Evolutionary conservation across 106 monocot genomes (phyloP).

Genomic region (Dendrobium catenatum): DNA sequence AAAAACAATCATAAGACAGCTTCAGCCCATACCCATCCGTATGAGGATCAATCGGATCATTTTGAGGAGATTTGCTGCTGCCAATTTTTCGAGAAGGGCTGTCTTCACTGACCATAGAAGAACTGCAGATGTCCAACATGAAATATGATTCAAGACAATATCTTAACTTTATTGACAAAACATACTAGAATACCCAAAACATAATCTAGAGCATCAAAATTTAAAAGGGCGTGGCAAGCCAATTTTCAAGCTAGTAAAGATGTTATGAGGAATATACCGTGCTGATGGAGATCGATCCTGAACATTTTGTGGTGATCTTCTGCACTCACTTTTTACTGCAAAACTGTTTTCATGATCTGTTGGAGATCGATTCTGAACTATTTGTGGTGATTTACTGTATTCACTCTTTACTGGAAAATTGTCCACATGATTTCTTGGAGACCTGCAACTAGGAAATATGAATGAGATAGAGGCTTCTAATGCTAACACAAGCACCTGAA

Average conservation of each 20-base stretch:
- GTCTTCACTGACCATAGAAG: background rate
- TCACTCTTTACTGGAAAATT: too few species aligned
- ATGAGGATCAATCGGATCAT: background rate
- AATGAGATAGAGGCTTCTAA: too few species aligned
- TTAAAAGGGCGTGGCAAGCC: background rate
- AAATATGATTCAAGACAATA: background rate
- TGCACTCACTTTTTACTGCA: background rate
- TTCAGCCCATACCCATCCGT: background rate
- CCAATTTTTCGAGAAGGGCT: background rate
- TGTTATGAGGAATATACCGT: background rate
- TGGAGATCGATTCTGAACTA: too few species aligned
- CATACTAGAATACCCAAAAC: background rate
- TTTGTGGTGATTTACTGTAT: too few species aligned
- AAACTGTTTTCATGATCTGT: background rate
- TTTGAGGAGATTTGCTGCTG: constrained; percentile 1
- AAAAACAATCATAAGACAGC: background rate
- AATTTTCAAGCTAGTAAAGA: background rate
- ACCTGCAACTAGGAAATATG: background rate
- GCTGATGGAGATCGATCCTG: background rate
- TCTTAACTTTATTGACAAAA: background rate
- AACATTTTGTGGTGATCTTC: background rate
- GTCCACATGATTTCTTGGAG: background rate
- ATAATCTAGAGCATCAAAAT: background rate
- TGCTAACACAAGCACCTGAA: too few species aligned
- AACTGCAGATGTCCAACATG: background rate